phyloP scores from a whole-genome alignment of 371 early-diverging fungal species.

The Nematocida homosporus region DNA sequence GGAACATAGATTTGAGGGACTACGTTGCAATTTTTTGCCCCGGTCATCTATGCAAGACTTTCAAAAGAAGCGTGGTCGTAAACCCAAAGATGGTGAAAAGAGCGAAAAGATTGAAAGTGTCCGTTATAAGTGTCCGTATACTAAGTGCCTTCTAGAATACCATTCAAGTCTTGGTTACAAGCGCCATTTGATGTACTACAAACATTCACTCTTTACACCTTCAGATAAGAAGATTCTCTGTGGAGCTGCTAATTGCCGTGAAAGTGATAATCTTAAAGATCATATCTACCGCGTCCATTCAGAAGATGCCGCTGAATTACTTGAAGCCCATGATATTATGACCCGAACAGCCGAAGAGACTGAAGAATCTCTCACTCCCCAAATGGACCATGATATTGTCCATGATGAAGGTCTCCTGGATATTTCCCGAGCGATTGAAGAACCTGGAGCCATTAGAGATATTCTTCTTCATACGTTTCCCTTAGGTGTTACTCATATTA shows the following conservation, averaged over 20 bases:
- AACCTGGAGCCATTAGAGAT: slow-evolving; percentile 43
- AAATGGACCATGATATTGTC: slow-evolving; percentile 38
- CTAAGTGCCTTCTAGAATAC: slow-evolving; percentile 43
- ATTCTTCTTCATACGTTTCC: slow-evolving; percentile 43
- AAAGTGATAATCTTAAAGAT: slow-evolving; percentile 34
- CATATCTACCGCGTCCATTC: slow-evolving; percentile 28
- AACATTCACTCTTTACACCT: slow-evolving; percentile 50
- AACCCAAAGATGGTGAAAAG: slow-evolving; percentile 47
- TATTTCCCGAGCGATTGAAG: slow-evolving; percentile 48
- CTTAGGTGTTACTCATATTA: slow-evolving; percentile 50
- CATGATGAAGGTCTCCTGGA: slow-evolving; percentile 55
- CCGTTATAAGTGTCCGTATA: slow-evolving; percentile 53
- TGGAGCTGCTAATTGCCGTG: slow-evolving; percentile 37
- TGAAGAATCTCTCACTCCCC: slow-evolving; percentile 26
- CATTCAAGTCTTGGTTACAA: slow-evolving; percentile 56
- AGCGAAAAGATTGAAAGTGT: slow-evolving; percentile 23
- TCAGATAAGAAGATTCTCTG: slow-evolving; percentile 47
- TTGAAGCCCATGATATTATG: slow-evolving; percentile 51
- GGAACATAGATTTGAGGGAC: background rate
- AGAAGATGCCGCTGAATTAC: slow-evolving; percentile 42
- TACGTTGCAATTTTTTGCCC: slow-evolving; percentile 12
- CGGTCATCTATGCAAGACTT: slow-evolving; percentile 46
- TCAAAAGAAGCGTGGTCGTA: slow-evolving; percentile 40
- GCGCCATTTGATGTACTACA: slow-evolving; percentile 55
- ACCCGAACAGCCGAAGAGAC: slow-evolving; percentile 40